phyloP scores from a whole-genome alignment of 164 flowering plant genomes.

The Annona squamosa region DNA sequence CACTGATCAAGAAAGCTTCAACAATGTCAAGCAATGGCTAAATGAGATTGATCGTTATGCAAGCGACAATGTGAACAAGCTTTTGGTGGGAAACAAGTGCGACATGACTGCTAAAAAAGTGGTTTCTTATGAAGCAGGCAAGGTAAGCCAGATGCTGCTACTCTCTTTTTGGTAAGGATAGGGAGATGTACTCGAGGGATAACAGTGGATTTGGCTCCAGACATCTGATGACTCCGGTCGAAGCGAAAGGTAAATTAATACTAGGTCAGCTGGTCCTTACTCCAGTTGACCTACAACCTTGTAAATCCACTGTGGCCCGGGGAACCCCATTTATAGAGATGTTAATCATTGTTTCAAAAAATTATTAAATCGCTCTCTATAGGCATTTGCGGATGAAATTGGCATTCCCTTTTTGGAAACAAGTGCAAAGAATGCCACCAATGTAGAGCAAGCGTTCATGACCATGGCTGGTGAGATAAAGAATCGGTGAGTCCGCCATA shows the following conservation, averaged over 20 bases:
- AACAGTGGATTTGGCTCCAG: too few species aligned
- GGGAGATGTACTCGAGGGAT: background rate
- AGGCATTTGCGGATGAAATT: constrained; percentile 38
- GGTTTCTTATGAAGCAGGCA: constrained; percentile 30
- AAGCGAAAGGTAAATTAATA: too few species aligned
- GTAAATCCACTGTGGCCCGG: too few species aligned
- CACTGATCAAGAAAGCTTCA: constrained; percentile 32
- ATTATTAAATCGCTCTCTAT: background rate
- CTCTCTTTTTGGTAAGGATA: too few species aligned
- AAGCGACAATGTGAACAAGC: constrained; percentile 33
- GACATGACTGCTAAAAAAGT: constrained; percentile 29
- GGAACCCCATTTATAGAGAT: background rate
- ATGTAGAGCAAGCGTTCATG: constrained; percentile 34
- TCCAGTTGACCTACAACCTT: too few species aligned
- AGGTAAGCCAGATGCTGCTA: constrained; percentile 12
- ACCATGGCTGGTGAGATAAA: constrained; percentile 35
- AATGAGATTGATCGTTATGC: constrained; percentile 36
- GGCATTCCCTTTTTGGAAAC: constrained; percentile 36
- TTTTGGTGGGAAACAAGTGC: constrained; percentile 33
- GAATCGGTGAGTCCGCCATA: constrained; percentile 17
- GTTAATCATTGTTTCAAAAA: background rate
- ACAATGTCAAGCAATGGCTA: constrained; percentile 35
- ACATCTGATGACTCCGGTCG: too few species aligned
- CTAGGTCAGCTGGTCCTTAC: too few species aligned
- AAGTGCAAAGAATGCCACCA: constrained; percentile 31